These are phyloP conservation scores for Cladosporium cucumerinum DNA, from an alignment of 2,329 filamentous ascomycete genomes.

Conservation along the genomic window DNA sequence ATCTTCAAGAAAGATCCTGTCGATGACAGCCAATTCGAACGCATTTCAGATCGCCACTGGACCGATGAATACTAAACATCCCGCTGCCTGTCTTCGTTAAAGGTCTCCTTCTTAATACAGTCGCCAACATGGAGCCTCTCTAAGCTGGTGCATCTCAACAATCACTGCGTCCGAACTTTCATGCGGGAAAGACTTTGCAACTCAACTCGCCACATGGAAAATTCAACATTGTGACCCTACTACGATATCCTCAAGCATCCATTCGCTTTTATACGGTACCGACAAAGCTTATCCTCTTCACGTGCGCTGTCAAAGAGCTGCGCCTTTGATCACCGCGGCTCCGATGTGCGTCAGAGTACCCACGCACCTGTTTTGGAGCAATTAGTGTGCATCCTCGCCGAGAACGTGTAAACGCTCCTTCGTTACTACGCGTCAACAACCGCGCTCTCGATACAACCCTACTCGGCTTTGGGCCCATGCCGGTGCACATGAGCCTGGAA, in stretches of 20 bases:
- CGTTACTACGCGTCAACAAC: neutral
- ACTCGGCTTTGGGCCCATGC: neutral
- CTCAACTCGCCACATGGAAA: neutral
- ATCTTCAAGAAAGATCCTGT: slow-evolving; percentile 28
- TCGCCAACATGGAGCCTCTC: neutral
- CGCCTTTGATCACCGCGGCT: neutral
- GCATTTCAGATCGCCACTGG: slow-evolving; percentile 31
- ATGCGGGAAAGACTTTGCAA: neutral
- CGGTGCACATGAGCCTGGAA: neutral
- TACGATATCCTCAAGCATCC: neutral
- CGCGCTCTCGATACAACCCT: neutral
- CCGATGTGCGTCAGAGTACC: neutral
- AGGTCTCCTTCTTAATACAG: neutral
- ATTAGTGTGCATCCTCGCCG: neutral
- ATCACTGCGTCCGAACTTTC: neutral
- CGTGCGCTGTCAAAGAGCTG: neutral
- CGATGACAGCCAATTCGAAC: slow-evolving; percentile 26
- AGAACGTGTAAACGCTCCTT: neutral
- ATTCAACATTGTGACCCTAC: neutral
- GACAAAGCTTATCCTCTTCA: neutral
- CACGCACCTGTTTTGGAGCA: neutral
- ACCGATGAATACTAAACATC: slow-evolving; percentile 26
- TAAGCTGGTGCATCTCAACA: neutral
- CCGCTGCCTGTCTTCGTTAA: neutral
- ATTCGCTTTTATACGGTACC: neutral